Conservation (phyloP, 352 stramenopile species). For the Globisporangium polare region DNA sequence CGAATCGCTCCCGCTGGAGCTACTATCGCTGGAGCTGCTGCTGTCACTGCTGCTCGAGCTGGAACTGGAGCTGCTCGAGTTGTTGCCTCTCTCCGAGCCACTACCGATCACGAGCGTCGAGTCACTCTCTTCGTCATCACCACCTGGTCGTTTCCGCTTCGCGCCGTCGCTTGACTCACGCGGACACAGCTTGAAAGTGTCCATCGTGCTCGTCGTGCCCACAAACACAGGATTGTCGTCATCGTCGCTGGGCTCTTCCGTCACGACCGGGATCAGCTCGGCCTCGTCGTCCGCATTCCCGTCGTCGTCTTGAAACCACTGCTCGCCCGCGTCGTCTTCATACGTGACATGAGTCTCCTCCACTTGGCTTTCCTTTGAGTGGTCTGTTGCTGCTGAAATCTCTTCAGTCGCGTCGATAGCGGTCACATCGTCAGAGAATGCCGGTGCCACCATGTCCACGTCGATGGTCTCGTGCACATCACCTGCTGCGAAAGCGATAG, state of each 20-base stretch:
- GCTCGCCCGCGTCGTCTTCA: slow-evolving; percentile 2
- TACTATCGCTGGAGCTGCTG: slow-evolving; percentile 18
- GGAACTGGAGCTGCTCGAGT: slow-evolving; percentile 16
- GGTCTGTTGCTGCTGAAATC: background rate
- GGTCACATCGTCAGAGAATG: background rate
- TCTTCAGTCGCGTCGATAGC: background rate
- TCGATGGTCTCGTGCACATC: background rate
- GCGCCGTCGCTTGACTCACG: background rate
- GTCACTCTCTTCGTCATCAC: slow-evolving; percentile 22
- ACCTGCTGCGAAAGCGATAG: background rate
- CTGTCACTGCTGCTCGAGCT: slow-evolving; percentile 25
- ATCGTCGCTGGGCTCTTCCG: slow-evolving; percentile 7
- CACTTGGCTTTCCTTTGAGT: background rate
- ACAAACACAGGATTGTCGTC: slow-evolving; percentile 15
- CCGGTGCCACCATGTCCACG: background rate
- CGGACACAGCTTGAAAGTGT: background rate
- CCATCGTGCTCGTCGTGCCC: slow-evolving; percentile 1
- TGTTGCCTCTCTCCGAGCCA: slow-evolving; percentile 11
- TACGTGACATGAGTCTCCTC: background rate
- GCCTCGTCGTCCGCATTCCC: slow-evolving; percentile 4
- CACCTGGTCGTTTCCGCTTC: slow-evolving; percentile 13
- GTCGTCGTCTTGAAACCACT: slow-evolving; percentile 17
- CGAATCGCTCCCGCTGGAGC: slow-evolving; percentile 16
- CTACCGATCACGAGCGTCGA: slow-evolving; percentile 23
- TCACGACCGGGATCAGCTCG: slow-evolving; percentile 10